Evolutionary conservation across 73 alveolate genomes (phyloP), one percentile per base, ranked within the genome.

Genomic region (Paramecium pentaurelia): DNA sequence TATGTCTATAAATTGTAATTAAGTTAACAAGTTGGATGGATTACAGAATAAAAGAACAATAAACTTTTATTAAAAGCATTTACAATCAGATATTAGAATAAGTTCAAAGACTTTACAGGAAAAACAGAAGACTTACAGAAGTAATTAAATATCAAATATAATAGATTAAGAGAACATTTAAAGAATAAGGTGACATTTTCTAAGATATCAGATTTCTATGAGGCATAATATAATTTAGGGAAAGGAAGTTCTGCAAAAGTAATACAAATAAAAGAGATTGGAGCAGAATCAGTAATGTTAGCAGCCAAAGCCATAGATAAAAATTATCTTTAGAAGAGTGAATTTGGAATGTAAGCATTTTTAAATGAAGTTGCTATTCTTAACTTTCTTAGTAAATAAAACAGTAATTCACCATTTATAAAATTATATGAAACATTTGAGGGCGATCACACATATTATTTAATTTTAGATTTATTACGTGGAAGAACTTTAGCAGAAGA

Each of bases 381-480:
- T 4, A 20, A 42, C 25, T 27, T 40, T 73, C 47, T 37, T 30
- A 34, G 58, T 38, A 30, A 7, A 34, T 16, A 20, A 27, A 25
- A 16, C 8, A 10, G 20, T 2, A 25, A n/a, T 25, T 37, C 36
- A 6, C 77, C 91, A 42, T 80, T 89, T 60, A 89, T 89, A 5
- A 89, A 71, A 36, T 83, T 89, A 44, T 73, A 45, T 30, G 94
- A 89, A 89, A 83, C 84, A 8, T 89, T 45, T 42, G 94, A 89
- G 77, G 94, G 94, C 1, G 94, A 89, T 28, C 90, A 89, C 25
- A 89, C 94, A 42, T 89, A 45, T 60, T 89, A 89, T 30, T 73
- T 89, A 47, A 83, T 89, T 2, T 58, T 89, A 85, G 94, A 89
- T 45, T 37, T 89, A 16, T 45, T 89, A 54, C 83, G 47, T 27